A percentile compares a stretch with the other conserved stretches of the same genome.
Conservation (phyloP, 2,329 filamentous ascomycete genomes). For the Albifimbria verrucaria region DNA sequence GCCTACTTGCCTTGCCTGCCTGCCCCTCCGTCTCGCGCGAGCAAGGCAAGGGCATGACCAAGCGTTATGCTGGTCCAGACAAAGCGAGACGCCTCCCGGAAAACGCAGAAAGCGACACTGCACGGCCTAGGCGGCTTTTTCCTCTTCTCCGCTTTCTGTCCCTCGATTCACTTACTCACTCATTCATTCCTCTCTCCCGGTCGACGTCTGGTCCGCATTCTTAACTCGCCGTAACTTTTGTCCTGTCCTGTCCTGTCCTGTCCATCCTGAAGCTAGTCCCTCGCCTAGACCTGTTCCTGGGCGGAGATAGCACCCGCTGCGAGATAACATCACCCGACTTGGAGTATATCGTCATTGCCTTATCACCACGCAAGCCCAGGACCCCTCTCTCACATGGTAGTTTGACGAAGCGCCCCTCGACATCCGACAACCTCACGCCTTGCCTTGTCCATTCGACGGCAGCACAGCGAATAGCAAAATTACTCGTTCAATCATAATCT, state of each 20-base stretch:
- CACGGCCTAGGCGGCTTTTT: not conserved
- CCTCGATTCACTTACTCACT: not conserved
- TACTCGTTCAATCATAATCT: too few species aligned
- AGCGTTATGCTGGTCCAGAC: not conserved
- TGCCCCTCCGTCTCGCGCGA: not conserved
- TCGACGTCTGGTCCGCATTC: not conserved
- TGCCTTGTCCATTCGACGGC: not conserved
- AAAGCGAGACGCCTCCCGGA: slow-evolving; percentile 3
- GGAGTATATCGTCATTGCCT: not conserved
- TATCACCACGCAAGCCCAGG: not conserved
- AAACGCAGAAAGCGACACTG: not conserved
- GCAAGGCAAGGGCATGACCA: slow-evolving; percentile 1
- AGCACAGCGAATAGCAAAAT: not conserved
- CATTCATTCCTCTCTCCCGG: not conserved
- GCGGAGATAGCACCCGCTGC: not conserved
- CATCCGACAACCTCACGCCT: too few species aligned
- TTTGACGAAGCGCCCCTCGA: too few species aligned
- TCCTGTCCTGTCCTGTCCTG: not conserved
- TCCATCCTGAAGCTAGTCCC: not conserved
- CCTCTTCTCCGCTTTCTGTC: not conserved
- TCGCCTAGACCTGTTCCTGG: not conserved
- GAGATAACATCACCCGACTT: too few species aligned
- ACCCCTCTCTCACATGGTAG: too few species aligned
- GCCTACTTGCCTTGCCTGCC: not conserved
- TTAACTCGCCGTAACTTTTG: not conserved